phyloP scores from a whole-genome alignment of 108 stramenopile species.

The Craspedostauros australis region DNA sequence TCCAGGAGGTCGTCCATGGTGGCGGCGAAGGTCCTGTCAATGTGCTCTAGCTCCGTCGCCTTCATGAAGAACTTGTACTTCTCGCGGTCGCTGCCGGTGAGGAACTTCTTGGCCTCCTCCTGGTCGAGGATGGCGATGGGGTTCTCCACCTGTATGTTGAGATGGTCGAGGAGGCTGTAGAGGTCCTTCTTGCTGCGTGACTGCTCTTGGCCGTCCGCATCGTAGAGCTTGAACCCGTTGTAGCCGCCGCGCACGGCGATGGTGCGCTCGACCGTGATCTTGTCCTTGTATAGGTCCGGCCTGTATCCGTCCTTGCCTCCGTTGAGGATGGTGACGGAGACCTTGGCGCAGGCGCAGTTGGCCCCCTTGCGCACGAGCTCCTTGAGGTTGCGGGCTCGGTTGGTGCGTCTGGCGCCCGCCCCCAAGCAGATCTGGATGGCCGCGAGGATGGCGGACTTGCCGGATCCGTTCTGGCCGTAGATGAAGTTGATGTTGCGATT shows the following conservation, averaged over 20 bases:
- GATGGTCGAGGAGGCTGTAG: conserved; percentile 80
- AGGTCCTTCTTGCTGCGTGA: conserved; percentile 75
- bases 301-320: conserved; percentile 79
- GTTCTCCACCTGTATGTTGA: conserved; percentile 93
- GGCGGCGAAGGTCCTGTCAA: conserved; percentile 50
- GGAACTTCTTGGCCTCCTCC: conserved; percentile 96
- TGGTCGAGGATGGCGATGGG: conserved; percentile 96
- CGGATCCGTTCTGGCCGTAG: conserved; percentile 89
- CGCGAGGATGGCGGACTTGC: conserved; percentile 91
- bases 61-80: conserved; percentile 95
- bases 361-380: conserved; percentile 86
- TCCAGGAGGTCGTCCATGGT: conserved; percentile 49
- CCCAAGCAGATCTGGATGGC: conserved; percentile 97
- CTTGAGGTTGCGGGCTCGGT: conserved; percentile 78
- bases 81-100: conserved; percentile 84
- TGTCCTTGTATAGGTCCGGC: conserved; percentile 83
- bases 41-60: conserved; percentile 89
- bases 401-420: conserved; percentile 78
- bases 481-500: conserved; percentile 94
- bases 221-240: conserved; percentile 74
- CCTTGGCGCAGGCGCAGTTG: conserved; percentile 49
- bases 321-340: conserved; percentile 88
- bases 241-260: conserved; percentile 68
- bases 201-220: conserved; percentile 38
- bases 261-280: conserved; percentile 83